phyloP scores from a whole-genome alignment of 441 rosid genomes.

The Omphalea diandra region DNA sequence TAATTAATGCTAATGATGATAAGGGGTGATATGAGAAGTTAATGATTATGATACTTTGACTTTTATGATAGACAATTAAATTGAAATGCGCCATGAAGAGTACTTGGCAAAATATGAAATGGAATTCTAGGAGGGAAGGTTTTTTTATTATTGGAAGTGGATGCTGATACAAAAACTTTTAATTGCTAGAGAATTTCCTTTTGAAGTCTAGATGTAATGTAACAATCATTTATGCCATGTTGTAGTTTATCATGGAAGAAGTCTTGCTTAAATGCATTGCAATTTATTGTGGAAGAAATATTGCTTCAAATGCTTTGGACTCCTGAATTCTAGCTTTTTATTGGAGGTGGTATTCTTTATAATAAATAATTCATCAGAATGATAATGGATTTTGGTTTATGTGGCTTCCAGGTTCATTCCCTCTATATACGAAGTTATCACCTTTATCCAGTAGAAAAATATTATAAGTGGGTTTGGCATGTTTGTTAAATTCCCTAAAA shows the following conservation, averaged over 20 bases:
- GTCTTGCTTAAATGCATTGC: too few species aligned
- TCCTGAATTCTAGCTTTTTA: too few species aligned
- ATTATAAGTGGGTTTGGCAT: background rate
- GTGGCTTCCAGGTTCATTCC: background rate
- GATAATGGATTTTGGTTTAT: background rate
- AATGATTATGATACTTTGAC: conserved; percentile 1
- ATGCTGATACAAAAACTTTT: too few species aligned
- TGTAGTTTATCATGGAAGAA: background rate
- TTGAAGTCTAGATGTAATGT: background rate
- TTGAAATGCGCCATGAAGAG: background rate
- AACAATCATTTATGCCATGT: background rate
- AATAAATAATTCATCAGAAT: background rate
- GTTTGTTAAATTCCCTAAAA: background rate
- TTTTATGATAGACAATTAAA: background rate
- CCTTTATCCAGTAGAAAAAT: background rate
- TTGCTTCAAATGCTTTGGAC: too few species aligned
- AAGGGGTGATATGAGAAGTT: conserved; percentile 2
- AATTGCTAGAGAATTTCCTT: background rate
- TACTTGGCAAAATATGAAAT: background rate
- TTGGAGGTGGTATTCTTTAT: background rate
- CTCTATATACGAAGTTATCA: background rate
- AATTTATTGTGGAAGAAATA: too few species aligned
- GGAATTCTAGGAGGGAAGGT: background rate
- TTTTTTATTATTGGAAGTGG: background rate
- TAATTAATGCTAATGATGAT: background rate